Base-by-base conservation (phyloP, 177 flowering plant genomes). In the Vitis hybrid region DNA sequence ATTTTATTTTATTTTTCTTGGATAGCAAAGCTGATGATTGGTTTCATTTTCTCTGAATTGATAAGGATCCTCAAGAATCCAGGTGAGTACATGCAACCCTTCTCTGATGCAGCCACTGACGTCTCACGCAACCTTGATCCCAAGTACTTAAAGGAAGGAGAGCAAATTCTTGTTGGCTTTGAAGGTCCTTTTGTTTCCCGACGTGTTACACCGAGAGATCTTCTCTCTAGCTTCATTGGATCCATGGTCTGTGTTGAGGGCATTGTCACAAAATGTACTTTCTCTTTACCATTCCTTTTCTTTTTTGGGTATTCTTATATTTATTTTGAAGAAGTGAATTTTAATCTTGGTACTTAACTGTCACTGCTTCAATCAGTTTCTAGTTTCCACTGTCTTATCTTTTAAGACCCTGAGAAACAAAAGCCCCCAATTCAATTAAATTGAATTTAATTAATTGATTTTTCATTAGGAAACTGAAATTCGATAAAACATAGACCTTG, bases 161-260 rank as follows among this genome's bases (percentile, higher is more conserved):
- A 93, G 70, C 90, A 82, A 60, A 84, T 95, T 24, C 82, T 83
- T 67, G 94, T 92, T 56, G 99, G 99, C 1, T 90, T 95, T 68
- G 89, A 90, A 48, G 99, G 98, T 5, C 97, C 94, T 21, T 93
- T 95, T 77, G 99, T 91, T 48, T 93, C 98, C 2, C 86, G 96
- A 30, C 87, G 93, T 59, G 94, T 95, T 68, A 90, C 97, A 0
- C 99, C 99, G 0, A 80, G 98, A 67, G 99, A 93, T 13, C 95
- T 95, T 8, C 90, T 95, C 18, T 93, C 98, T 15, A 76, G 81
- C 24, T 95, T 88, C 75, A 91, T 95, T 67, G 99, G 99, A 15
- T 88, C 99, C 49, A 89, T 95, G 97, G 97, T 95, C 68, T 88
- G 97, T 60, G 97, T 95, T 11, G 95, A 90, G 67, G 99, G 99